phyloP scores from a whole-genome alignment of 768 basidiomycete genomes.

The Termitomyces eurrhizus region DNA sequence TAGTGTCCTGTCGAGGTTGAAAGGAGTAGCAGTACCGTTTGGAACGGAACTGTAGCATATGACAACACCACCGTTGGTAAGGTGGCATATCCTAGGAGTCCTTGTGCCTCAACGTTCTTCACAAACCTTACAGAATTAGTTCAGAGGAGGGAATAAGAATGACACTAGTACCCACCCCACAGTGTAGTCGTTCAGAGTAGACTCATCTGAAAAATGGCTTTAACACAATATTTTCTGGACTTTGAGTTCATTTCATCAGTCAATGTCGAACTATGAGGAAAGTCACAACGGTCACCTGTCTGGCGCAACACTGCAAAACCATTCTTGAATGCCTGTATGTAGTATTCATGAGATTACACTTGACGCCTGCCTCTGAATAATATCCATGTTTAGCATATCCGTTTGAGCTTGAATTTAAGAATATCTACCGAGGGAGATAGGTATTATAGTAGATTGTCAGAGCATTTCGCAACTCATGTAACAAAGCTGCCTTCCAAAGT shows the following conservation, averaged over 20 bases:
- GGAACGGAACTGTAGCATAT: constrained; percentile 17
- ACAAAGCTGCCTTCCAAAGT: constrained; percentile 36
- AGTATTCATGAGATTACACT: constrained; percentile 36
- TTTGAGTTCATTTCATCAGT: constrained; percentile 1
- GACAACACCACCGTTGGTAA: constrained; percentile 52
- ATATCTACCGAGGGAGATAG: constrained; percentile 14
- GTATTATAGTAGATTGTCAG: background rate
- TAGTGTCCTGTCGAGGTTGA: constrained; percentile 42
- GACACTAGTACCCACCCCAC: constrained; percentile 21
- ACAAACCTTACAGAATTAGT: background rate
- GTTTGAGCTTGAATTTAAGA: constrained; percentile 33
- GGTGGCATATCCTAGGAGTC: constrained; percentile 47
- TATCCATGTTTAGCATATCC: constrained; percentile 33
- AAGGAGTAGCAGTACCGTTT: constrained; percentile 19
- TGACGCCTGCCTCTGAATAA: constrained; percentile 34
- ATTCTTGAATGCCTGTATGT: constrained; percentile 35
- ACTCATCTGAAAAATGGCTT: constrained; percentile 35
- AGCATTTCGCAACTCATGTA: constrained; percentile 24
- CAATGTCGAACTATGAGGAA: background rate
- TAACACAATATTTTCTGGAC: constrained; percentile 36
- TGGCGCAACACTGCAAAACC: constrained; percentile 44
- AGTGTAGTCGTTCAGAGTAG: constrained; percentile 35
- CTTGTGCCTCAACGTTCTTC: constrained; percentile 20
- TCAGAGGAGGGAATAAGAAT: background rate
- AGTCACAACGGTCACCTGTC: constrained; percentile 18